Evolutionary conservation across 441 rosid genomes (phyloP).

Genomic region (Jatropha podagrica): DNA sequence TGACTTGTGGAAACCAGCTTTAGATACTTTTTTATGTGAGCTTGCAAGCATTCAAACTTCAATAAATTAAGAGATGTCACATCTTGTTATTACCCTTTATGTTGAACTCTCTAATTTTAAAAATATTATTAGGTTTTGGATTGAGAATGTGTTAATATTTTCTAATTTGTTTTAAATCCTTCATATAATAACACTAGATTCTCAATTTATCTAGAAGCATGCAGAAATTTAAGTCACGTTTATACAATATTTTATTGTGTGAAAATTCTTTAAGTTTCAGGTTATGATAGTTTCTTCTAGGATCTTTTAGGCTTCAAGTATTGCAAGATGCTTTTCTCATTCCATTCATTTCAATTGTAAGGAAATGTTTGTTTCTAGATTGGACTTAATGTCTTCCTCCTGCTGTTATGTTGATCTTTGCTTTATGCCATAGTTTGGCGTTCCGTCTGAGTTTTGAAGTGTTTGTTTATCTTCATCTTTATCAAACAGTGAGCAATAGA

Average conservation of each 20-base stretch:
- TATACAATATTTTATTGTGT: not conserved
- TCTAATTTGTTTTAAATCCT: too few relatives aligned
- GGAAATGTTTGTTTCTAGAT: conserved; percentile 7
- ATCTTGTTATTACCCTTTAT: too few relatives aligned
- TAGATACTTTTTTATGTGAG: too few relatives aligned
- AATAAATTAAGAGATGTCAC: too few relatives aligned
- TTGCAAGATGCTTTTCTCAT: not conserved
- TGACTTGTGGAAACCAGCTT: too few relatives aligned
- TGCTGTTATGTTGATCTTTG: conserved; percentile 4
- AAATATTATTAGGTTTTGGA: not conserved
- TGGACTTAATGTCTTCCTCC: not conserved
- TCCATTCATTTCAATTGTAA: not conserved
- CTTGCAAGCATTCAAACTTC: too few relatives aligned
- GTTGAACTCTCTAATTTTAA: too few relatives aligned
- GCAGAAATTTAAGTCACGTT: not conserved
- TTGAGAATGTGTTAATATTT: not conserved
- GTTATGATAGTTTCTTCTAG: not conserved
- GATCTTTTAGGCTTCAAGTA: not conserved
- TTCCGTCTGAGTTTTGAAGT: conserved; percentile 21
- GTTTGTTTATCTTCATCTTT: conserved; percentile 22
- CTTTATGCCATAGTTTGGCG: not conserved
- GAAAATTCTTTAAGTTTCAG: conserved; percentile 6
- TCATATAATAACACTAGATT: too few relatives aligned
- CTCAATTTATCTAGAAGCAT: not conserved
- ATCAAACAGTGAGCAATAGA: conserved; percentile 14